Evolutionary conservation across 1,284 basidiomycete genomes (phyloP).

Genomic region (Trichosporon inkin): DNA sequence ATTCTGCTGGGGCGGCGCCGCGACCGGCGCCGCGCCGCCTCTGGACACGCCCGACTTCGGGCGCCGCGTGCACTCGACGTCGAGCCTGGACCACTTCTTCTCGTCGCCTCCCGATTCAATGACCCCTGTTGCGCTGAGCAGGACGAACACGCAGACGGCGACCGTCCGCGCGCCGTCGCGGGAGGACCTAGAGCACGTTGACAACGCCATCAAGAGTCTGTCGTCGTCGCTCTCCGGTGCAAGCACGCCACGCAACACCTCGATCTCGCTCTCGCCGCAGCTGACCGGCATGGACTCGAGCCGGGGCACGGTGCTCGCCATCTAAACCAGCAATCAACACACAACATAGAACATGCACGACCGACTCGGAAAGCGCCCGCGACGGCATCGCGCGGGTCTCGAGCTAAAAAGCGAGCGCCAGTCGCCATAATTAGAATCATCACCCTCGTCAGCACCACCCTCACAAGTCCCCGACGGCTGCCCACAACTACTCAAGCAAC

Average conservation of each 20-base stretch:
- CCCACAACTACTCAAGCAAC: neutral
- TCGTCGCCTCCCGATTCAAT: constrained; percentile 20
- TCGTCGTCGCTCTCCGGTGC: constrained; percentile 12
- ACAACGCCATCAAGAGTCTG: constrained; percentile 23
- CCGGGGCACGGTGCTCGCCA: constrained; percentile 15
- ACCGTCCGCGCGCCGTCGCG: constrained; percentile 16
- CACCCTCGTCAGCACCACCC: neutral
- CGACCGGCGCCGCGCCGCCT: neutral
- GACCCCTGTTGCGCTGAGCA: constrained; percentile 20
- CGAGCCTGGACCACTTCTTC: constrained; percentile 44
- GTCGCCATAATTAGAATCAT: too few species aligned
- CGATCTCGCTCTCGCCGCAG: constrained; percentile 3
- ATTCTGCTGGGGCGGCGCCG: constrained; percentile 30
- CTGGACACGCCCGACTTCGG: constrained; percentile 18
- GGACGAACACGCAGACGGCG: constrained; percentile 7
- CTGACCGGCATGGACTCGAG: constrained; percentile 11
- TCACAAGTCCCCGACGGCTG: neutral
- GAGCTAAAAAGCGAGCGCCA: too few species aligned
- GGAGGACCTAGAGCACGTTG: constrained; percentile 27
- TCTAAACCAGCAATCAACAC: neutral
- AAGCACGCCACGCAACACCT: constrained; percentile 19
- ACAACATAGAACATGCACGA: neutral
- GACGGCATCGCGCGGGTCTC: neutral
- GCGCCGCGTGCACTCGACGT: constrained; percentile 30
- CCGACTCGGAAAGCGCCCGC: neutral